A percentile compares a stretch with the other conserved stretches of the same genome.
phyloP scores from a whole-genome alignment of 331 rosid genomes.

The Arachis monticola region DNA sequence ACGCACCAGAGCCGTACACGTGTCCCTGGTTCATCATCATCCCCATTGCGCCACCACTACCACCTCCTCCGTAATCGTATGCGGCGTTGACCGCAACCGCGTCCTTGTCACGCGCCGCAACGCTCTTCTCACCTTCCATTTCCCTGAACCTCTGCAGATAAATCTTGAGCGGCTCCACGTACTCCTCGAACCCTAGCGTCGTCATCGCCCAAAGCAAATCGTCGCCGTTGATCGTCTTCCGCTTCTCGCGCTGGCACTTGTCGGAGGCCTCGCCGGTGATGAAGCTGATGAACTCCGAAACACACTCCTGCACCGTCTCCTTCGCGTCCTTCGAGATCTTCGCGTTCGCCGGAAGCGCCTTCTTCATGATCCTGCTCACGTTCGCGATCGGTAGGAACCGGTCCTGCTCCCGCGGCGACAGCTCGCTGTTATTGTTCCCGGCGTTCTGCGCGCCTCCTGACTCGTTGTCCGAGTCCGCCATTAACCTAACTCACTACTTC shows the following conservation, averaged over 20 bases:
- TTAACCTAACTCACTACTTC: slow-evolving; percentile 20
- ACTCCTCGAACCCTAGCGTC: slow-evolving; percentile 79
- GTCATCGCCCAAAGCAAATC: slow-evolving; percentile 96
- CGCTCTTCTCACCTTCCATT: slow-evolving; percentile 81
- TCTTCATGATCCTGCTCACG: slow-evolving; percentile 94
- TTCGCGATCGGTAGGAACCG: slow-evolving; percentile 82
- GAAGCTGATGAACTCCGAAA: slow-evolving; percentile 93
- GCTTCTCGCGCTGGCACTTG: slow-evolving; percentile 92
- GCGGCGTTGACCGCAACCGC: background rate
- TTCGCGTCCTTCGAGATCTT: slow-evolving; percentile 95
- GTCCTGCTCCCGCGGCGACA: slow-evolving; percentile 81
- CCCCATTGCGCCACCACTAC: slow-evolving; percentile 41
- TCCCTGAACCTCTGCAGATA: slow-evolving; percentile 82
- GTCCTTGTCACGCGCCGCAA: slow-evolving; percentile 73
- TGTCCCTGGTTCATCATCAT: slow-evolving; percentile 68
- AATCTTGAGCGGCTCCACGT: slow-evolving; percentile 82
- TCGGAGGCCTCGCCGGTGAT: slow-evolving; percentile 94
- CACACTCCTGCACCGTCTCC: slow-evolving; percentile 94
- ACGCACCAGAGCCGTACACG: slow-evolving; percentile 68
- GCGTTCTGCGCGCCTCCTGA: slow-evolving; percentile 61
- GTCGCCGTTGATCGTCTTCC: slow-evolving; percentile 94
- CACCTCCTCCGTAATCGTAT: slow-evolving; percentile 42
- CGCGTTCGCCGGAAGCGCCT: slow-evolving; percentile 88
- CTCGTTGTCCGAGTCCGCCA: slow-evolving; percentile 95
- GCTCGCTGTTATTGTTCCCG: slow-evolving; percentile 49